Conservation (phyloP, 2,329 filamentous ascomycete species). For the Trichophaea hybrida region DNA sequence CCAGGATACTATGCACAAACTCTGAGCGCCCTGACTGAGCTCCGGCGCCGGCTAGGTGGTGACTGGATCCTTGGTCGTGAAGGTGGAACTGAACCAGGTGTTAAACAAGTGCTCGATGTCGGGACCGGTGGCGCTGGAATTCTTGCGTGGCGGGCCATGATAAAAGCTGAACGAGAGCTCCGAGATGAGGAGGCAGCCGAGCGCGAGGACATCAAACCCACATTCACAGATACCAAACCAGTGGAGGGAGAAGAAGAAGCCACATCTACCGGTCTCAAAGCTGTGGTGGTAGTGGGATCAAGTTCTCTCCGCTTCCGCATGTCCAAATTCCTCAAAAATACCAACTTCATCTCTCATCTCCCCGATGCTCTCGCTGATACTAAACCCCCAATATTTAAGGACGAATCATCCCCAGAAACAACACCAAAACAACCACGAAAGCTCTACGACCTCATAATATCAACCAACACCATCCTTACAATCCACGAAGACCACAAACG, state of each 20-base stretch:
- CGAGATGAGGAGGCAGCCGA: constrained; percentile 42
- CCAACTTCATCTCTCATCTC: constrained; percentile 80
- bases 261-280: constrained; percentile 36
- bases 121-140: constrained; percentile 60
- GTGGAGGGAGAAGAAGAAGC: constrained; percentile 3
- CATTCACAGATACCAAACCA: constrained; percentile 7
- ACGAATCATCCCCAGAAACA: constrained; percentile 25
- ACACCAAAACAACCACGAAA: constrained; percentile 50
- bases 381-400: constrained; percentile 22
- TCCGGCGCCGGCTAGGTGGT: constrained; percentile 56
- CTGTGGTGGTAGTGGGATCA: constrained; percentile 66
- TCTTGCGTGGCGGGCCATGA: constrained; percentile 61
- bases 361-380: constrained; percentile 60
- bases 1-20: constrained; percentile 57
- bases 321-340: constrained; percentile 67
- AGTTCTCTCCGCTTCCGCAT: constrained; percentile 60
- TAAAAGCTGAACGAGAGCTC: constrained; percentile 67
- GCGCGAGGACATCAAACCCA: constrained; percentile 29
- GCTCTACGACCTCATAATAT: constrained; percentile 77
- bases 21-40: constrained; percentile 54
- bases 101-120: constrained; percentile 51
- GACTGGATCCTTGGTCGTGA: constrained; percentile 48
- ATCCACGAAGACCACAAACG: constrained; percentile 62
- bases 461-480: constrained; percentile 67
- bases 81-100: constrained; percentile 26